A percentile compares a stretch with the other conserved stretches of the same genome.
These are phyloP conservation scores for Ophiorrhiza pumila DNA, from an alignment of 257 asterid species.

Conservation along the genomic window DNA sequence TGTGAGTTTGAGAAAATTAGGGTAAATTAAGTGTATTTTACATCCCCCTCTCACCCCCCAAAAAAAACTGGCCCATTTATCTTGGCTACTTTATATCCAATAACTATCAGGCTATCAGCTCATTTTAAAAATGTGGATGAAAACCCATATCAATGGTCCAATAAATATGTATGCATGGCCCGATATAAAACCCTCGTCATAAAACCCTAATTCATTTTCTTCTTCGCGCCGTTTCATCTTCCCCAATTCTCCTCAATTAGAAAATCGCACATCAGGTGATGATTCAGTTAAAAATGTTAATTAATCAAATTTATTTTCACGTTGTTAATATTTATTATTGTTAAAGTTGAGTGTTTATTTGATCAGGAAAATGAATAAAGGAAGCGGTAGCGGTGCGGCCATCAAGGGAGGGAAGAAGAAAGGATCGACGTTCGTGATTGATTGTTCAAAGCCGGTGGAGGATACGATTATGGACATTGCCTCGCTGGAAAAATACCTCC, in stretches of 20 bases:
- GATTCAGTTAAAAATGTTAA: fast-evolving
- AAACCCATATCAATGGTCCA: neutral
- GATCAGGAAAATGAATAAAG: conserved; percentile 15
- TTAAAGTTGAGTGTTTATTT: neutral
- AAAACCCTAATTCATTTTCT: conserved; percentile 4
- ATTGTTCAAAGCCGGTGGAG: conserved; percentile 49
- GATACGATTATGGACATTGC: conserved; percentile 51
- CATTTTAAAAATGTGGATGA: too few species aligned
- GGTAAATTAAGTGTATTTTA: too few species aligned
- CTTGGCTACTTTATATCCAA: too few species aligned
- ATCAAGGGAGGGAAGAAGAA: conserved; percentile 50
- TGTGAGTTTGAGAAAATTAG: too few species aligned
- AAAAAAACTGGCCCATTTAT: too few species aligned
- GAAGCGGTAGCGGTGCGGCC: conserved; percentile 28
- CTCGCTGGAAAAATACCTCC: conserved; percentile 47
- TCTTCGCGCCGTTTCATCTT: conserved; percentile 4
- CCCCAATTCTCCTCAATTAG: neutral
- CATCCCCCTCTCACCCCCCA: too few species aligned
- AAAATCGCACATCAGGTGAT: neutral
- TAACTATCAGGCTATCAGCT: too few species aligned
- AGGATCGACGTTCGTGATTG: conserved; percentile 40
- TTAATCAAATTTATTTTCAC: neutral
- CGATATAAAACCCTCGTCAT: neutral
- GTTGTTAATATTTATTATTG: too few species aligned
- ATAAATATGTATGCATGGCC: neutral